Base-by-base conservation (phyloP, 2,329 filamentous ascomycete species). In the Fusarium nelsonii region DNA sequence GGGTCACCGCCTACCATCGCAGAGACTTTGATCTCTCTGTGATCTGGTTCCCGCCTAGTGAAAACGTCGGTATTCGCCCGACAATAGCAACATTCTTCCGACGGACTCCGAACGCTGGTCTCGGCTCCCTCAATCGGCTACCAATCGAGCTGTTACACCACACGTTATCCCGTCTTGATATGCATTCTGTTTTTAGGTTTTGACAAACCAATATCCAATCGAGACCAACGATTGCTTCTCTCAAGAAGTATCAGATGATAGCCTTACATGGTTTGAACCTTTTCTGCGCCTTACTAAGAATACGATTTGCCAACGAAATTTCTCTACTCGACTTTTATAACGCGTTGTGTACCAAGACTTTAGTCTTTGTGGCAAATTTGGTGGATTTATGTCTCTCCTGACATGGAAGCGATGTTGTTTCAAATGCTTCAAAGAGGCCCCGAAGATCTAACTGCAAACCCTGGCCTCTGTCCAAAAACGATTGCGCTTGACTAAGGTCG, bases 271-370 rank as follows among this genome's bases (percentile, higher is more conserved):
- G 74, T 48, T 65, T 79, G 0, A 73, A 79, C 59, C 69, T 77
- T 41, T 30, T 80, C 55, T 77, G 74, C 63, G 76, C 78, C 46
- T 63, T 79, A 40, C 52, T 79, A 55, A 73, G 73, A 65, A 79
- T 77, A 58, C 32, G 57, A 50, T 58, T 76, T 50, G 75, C 77
- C 28, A 46, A 14, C 28, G 12, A 12, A 36, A 33, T 77, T 59
- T 74, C 74, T 50, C 61, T 79, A 1, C 28, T 48, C 39, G 69
- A 76, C 39, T 73, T 78, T 56, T 73, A 77, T 58, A 1, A 58
- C 12, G 56, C 51, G 30, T 61, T 80, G 8, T 78, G 73, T 41
- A 75, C 73, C 18, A 73, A 78, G 61, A n/a, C 23, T 18, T 80
- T 52, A 49, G 44, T n/a, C 28, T 72, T 26, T 78, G 75, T 50